Conservation (phyloP, 495 filamentous ascomycete genomes). For the Immersiella caudata region DNA sequence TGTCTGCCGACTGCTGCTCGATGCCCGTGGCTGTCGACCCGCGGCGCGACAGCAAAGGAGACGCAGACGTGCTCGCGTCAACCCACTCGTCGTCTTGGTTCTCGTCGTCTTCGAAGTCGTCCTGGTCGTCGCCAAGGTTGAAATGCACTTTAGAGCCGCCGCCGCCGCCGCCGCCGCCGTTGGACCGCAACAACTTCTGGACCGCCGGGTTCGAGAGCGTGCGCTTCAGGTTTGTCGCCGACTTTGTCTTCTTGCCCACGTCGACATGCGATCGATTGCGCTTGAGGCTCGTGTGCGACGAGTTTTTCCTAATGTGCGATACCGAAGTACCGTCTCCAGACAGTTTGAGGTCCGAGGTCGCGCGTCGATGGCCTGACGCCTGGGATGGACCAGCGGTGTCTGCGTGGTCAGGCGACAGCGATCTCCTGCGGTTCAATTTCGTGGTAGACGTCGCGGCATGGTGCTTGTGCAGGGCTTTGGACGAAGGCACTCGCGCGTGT, state of each 20-base stretch:
- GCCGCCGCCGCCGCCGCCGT: slow-evolving; percentile 24
- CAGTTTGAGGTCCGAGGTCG: slow-evolving; percentile 47
- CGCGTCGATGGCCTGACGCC: slow-evolving; percentile 46
- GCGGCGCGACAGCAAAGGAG: slow-evolving; percentile 55
- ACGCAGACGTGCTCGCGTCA: slow-evolving; percentile 58
- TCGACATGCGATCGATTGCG: slow-evolving; percentile 54
- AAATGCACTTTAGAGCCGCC: slow-evolving; percentile 49
- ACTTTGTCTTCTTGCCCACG: slow-evolving; percentile 52
- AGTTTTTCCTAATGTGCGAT: slow-evolving; percentile 50
- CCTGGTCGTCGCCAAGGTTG: slow-evolving; percentile 53
- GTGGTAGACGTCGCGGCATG: slow-evolving; percentile 42
- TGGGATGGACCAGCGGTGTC: slow-evolving; percentile 27
- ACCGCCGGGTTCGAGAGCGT: slow-evolving; percentile 47
- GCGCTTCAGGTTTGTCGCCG: slow-evolving; percentile 48
- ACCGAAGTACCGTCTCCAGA: slow-evolving; percentile 36
- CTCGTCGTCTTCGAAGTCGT: slow-evolving; percentile 45
- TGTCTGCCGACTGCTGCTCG: slow-evolving; percentile 27
- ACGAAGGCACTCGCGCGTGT: slow-evolving; percentile 47
- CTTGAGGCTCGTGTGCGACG: slow-evolving; percentile 49
- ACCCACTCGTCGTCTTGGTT: slow-evolving; percentile 56
- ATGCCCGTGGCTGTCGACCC: slow-evolving; percentile 47
- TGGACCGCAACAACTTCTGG: slow-evolving; percentile 39
- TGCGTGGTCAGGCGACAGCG: slow-evolving; percentile 41
- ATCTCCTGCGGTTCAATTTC: slow-evolving; percentile 45
- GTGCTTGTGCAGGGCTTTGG: slow-evolving; percentile 51